Evolutionary conservation across 352 stramenopile genomes (phyloP).

Genomic region (Phytopythium vexans): DNA sequence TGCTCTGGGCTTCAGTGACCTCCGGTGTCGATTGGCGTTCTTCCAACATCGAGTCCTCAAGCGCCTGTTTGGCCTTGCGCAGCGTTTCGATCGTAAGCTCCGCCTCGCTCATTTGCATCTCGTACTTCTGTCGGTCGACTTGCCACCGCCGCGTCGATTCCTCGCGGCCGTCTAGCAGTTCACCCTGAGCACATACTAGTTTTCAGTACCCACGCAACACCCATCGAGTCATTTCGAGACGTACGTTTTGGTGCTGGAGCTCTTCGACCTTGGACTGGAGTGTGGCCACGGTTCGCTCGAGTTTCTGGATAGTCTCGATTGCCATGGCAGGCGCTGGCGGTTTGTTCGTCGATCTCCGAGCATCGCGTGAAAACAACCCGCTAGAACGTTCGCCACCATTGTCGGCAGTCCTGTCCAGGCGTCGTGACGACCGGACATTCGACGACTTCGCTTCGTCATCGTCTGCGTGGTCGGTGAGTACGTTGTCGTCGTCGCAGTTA

Average conservation of each 20-base stretch:
- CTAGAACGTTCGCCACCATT: not conserved
- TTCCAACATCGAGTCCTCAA: slow-evolving; percentile 57
- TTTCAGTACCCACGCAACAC: not conserved
- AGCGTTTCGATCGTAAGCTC: slow-evolving; percentile 59
- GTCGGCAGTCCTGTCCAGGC: not conserved
- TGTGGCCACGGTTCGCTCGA: slow-evolving; percentile 55
- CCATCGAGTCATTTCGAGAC: slow-evolving; percentile 5
- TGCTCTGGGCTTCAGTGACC: not conserved
- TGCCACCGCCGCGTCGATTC: slow-evolving; percentile 63
- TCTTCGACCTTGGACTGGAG: slow-evolving; percentile 64
- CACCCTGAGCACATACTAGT: slow-evolving; percentile 26
- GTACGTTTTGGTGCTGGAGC: slow-evolving; percentile 75
- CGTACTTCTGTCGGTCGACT: slow-evolving; percentile 67
- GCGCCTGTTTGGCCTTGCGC: slow-evolving; percentile 48
- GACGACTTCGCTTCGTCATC: slow-evolving; percentile 21
- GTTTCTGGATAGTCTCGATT: slow-evolving; percentile 32
- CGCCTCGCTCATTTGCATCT: slow-evolving; percentile 53
- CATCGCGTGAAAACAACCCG: not conserved
- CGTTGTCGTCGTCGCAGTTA: slow-evolving; percentile 57
- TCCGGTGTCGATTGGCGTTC: slow-evolving; percentile 18
- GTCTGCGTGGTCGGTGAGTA: slow-evolving; percentile 52
- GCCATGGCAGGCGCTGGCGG: slow-evolving; percentile 6
- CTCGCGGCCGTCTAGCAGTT: slow-evolving; percentile 55
- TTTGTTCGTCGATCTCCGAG: not conserved
- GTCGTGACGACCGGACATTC: not conserved